A percentile compares a stretch with the other conserved stretches of the same genome.
Conservation (phyloP, 495 filamentous ascomycete species). For the Lophiostoma macrostomum region DNA sequence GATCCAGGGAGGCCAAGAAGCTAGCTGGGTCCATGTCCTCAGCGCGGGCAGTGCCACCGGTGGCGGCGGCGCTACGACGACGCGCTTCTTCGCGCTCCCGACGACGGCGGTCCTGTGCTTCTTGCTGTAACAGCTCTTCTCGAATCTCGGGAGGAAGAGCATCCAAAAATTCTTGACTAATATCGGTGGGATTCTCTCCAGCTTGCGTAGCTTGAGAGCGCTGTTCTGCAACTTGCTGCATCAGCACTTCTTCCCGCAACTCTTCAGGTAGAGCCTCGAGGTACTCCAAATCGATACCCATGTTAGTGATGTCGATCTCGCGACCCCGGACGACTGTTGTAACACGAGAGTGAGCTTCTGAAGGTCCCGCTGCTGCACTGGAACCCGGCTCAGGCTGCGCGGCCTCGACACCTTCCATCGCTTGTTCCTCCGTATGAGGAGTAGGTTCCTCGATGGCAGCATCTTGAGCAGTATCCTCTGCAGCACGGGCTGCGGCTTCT, state of each 20-base stretch:
- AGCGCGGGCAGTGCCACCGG: slow-evolving; percentile 53
- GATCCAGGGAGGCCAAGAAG: slow-evolving; percentile 87
- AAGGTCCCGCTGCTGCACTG: slow-evolving; percentile 47
- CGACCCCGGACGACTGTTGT: slow-evolving; percentile 78
- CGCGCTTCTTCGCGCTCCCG: slow-evolving; percentile 77
- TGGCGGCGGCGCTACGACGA: slow-evolving; percentile 52
- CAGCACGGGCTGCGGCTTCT: slow-evolving; percentile 44
- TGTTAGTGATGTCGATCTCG: slow-evolving; percentile 82
- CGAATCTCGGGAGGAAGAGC: slow-evolving; percentile 88
- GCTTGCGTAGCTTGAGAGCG: slow-evolving; percentile 46
- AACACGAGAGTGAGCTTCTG: slow-evolving; percentile 58
- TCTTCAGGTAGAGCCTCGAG: slow-evolving; percentile 93
- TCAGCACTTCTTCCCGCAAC: slow-evolving; percentile 90
- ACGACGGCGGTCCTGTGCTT: slow-evolving; percentile 82
- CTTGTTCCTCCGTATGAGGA: slow-evolving; percentile 49
- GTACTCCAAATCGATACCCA: slow-evolving; percentile 93
- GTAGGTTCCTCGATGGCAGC: slow-evolving; percentile 41
- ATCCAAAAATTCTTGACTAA: slow-evolving; percentile 90
- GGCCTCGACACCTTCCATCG: slow-evolving; percentile 84
- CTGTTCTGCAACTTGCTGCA: slow-evolving; percentile 77
- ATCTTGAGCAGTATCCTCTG: slow-evolving; percentile 21
- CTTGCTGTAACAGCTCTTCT: slow-evolving; percentile 82
- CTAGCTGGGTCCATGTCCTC: slow-evolving; percentile 92
- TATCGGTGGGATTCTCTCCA: slow-evolving; percentile 80
- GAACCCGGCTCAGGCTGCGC: slow-evolving; percentile 38